Conservation (phyloP, 2,329 filamentous ascomycete genomes). For the Pochonia chlamydosporia region DNA sequence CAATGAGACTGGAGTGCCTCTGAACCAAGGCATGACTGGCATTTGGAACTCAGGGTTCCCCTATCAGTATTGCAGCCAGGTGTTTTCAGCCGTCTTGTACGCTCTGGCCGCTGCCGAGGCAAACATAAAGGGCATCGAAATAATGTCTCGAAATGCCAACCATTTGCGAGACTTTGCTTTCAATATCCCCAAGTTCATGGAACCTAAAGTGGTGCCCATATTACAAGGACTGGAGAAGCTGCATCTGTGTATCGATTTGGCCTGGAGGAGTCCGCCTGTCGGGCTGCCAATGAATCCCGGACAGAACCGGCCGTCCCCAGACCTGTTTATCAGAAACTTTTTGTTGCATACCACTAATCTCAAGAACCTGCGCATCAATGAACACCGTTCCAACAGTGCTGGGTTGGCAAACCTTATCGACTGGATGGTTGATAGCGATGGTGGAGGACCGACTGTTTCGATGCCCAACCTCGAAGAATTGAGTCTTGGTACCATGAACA, state of each 20-base stretch:
- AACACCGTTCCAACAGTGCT: slow-evolving; percentile 5
- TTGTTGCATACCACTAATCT: slow-evolving; percentile 30
- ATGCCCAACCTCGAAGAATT: slow-evolving; percentile 32
- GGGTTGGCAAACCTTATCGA: slow-evolving; percentile 2
- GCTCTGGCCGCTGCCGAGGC: slow-evolving; percentile 34
- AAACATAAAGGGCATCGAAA: slow-evolving; percentile 38
- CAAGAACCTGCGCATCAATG: slow-evolving; percentile 33
- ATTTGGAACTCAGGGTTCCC: slow-evolving; percentile 8
- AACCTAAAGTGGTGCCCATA: slow-evolving; percentile 31
- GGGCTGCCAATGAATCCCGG: neutral
- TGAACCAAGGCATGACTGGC: slow-evolving; percentile 7
- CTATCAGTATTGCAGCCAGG: slow-evolving; percentile 20
- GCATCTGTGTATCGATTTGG: slow-evolving; percentile 22
- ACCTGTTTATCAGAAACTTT: slow-evolving; percentile 17
- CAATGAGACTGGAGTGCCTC: slow-evolving; percentile 24
- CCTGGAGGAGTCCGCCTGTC: slow-evolving; percentile 5
- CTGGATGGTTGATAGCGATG: slow-evolving; percentile 9
- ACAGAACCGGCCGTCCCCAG: slow-evolving; percentile 4
- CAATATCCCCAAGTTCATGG: slow-evolving; percentile 33
- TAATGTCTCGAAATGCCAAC: slow-evolving; percentile 31
- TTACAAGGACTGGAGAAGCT: slow-evolving; percentile 41
- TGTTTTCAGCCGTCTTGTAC: slow-evolving; percentile 36
- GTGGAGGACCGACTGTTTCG: slow-evolving; percentile 16
- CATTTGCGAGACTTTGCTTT: slow-evolving; percentile 38
- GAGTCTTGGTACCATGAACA: slow-evolving; percentile 35